Conservation (phyloP, 495 filamentous ascomycete genomes). For the Podospora sp. region DNA sequence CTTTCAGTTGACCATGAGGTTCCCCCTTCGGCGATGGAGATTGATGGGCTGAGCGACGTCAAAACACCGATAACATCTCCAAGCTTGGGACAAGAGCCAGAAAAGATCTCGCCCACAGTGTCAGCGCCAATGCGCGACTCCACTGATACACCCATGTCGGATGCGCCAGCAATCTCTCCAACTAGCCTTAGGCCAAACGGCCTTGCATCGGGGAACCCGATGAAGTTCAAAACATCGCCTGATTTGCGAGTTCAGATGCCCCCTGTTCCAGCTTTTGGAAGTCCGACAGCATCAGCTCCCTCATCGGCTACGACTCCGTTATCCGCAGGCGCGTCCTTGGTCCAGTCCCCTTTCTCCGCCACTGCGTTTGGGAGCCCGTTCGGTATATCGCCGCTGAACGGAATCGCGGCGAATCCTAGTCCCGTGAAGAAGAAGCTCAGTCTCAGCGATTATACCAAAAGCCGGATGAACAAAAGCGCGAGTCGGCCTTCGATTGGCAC, state of each 20-base stretch:
- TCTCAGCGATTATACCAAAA: conserved; percentile 70
- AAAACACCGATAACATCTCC: conserved; percentile 26
- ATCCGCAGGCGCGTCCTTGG: conserved; percentile 45
- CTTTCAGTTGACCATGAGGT: conserved; percentile 24
- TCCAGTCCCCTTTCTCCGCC: conserved; percentile 56
- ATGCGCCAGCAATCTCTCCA: conserved; percentile 27
- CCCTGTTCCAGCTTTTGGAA: conserved; percentile 45
- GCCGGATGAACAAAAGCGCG: conserved; percentile 50
- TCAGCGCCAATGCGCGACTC: conserved; percentile 18
- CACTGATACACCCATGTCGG: conserved; percentile 30
- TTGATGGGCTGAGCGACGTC: conserved; percentile 34
- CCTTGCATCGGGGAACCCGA: conserved; percentile 16
- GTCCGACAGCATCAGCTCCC: conserved; percentile 27
- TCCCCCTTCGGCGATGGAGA: conserved; percentile 36
- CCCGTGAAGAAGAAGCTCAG: conserved; percentile 73
- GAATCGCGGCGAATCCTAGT: conserved; percentile 53
- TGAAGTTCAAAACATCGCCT: conserved; percentile 40
- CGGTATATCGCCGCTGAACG: conserved; percentile 47
- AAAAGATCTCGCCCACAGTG: conserved; percentile 12
- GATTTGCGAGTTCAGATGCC: conserved; percentile 58
- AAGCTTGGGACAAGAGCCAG: conserved; percentile 24
- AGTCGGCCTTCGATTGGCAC: conserved; percentile 41
- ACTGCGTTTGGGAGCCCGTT: conserved; percentile 43
- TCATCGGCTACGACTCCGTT: conserved; percentile 46
- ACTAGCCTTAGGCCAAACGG: conserved; percentile 17